Evolutionary conservation across 805 yeast genomes (phyloP), one percentile per base, ranked within the genome.

Genomic region (Alloascoidea hylecoeti): DNA sequence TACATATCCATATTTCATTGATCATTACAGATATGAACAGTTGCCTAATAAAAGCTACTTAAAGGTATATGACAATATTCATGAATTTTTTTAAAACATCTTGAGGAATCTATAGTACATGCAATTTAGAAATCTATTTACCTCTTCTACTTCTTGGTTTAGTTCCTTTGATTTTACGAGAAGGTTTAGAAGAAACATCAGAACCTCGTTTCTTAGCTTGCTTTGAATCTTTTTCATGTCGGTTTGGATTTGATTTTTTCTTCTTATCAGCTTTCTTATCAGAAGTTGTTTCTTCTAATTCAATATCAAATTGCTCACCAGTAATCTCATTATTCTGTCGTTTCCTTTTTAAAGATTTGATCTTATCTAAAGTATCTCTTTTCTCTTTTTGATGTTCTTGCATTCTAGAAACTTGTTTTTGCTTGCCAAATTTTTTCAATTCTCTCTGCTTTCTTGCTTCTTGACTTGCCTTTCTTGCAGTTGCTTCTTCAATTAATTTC

Each of bases 381-480:
- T 89, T 89, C 50, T 86, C 92, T 65, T 82, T 78, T 56, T 84
- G 94, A 63, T 97, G 80, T 50, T 82, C 84, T 63, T 88, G 96
- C 52, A 88, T 68, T 34, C 95, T 86, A 46, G 84, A 95, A 50
- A 82, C 74, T 66, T 88, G 96, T 19, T 88, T 96, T 66, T 89
- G 95, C 63, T 89, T 89, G 61, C 97, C 97, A 49, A 85, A 89
- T 66, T 89, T 89, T 79, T 89, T 89, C 57, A 89, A 72, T 45
- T 81, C 78, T 61, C 98, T 77, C 66, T 89, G 97, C 60, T 80
- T 80, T 66, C 83, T 82, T 18, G 96, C 95, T 39, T 86, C 96
- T 60, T 83, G 89, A 39, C 86, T 70, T 1, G 95, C 95, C 60
- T 80, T 82, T 74, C 84, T 84, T 17, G 54, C 47, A 4, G 68